Conservation (phyloP, 805 yeast genomes). For the Pichia nanzhaoensis region DNA sequence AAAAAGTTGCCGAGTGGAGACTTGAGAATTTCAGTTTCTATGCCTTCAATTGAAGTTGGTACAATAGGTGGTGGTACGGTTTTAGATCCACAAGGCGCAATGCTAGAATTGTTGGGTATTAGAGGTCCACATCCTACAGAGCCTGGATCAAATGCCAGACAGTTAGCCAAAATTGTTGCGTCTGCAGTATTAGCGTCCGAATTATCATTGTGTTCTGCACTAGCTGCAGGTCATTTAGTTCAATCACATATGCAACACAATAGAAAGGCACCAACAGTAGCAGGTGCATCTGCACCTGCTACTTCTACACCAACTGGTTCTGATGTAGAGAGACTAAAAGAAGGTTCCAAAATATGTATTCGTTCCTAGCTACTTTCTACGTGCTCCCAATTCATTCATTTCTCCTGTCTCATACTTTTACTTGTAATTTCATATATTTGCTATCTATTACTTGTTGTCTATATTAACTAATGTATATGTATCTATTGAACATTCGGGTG, state of each 20-base stretch:
- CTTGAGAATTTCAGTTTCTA: conserved; percentile 88
- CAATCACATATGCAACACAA: conserved; percentile 96
- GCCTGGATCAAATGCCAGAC: conserved; percentile 94
- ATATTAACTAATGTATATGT: too few species aligned
- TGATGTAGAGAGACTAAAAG: conserved; percentile 47
- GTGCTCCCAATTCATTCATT: not conserved
- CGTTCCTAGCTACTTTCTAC: conserved; percentile 37
- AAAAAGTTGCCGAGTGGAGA: conserved; percentile 69
- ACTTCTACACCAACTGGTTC: conserved; percentile 18
- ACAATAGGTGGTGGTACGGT: conserved; percentile 99
- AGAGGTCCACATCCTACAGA: conserved; percentile 90
- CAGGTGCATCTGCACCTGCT: conserved; percentile 22
- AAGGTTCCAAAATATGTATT: conserved; percentile 73
- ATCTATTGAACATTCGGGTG: too few species aligned
- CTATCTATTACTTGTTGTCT: too few species aligned
- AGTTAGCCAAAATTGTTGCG: conserved; percentile 87
- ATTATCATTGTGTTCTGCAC: conserved; percentile 86
- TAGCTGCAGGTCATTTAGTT: conserved; percentile 97
- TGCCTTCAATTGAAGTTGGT: conserved; percentile 99
- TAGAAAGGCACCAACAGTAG: conserved; percentile 39
- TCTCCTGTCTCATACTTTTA: not conserved
- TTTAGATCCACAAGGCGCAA: conserved; percentile 92
- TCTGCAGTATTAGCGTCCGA: conserved; percentile 95
- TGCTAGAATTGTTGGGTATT: conserved; percentile 91
- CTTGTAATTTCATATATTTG: not conserved